Conservation (phyloP, 441 rosid genomes). For the Corymbia calophylla region DNA sequence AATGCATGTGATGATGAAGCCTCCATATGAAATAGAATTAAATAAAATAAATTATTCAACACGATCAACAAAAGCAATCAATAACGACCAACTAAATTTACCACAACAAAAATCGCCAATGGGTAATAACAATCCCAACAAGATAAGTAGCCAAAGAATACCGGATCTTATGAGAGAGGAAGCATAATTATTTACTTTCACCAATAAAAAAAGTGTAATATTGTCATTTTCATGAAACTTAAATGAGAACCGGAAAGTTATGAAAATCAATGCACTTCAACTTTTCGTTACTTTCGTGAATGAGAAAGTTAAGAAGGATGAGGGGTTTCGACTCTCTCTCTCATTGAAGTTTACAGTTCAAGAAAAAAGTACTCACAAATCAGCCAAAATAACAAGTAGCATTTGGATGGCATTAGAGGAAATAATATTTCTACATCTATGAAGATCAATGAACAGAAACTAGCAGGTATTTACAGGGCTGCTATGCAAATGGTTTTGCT, state of each 20-base stretch:
- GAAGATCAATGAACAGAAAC: background rate
- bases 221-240: too few relatives aligned
- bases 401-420: too few relatives aligned
- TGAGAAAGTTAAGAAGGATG: background rate
- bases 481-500: background rate
- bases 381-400: too few relatives aligned
- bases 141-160: too few relatives aligned
- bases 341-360: too few relatives aligned
- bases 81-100: background rate
- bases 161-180: rapidly evolving
- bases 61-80: background rate
- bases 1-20: background rate
- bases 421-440: background rate
- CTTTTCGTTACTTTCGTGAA: too few relatives aligned
- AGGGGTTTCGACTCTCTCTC: background rate
- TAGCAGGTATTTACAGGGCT: background rate
- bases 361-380: too few relatives aligned
- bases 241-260: rapidly evolving
- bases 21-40: background rate
- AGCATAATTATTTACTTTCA: rapidly evolving
- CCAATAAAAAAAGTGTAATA: rapidly evolving
- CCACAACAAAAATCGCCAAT: too few relatives aligned
- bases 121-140: rapidly evolving
- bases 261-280: rapidly evolving
- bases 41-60: too few relatives aligned